Percentiles rank a stretch among this genome's conserved stretches.
Conservation (phyloP, 2,329 filamentous ascomycete genomes). For the Aschersonia sp. region DNA sequence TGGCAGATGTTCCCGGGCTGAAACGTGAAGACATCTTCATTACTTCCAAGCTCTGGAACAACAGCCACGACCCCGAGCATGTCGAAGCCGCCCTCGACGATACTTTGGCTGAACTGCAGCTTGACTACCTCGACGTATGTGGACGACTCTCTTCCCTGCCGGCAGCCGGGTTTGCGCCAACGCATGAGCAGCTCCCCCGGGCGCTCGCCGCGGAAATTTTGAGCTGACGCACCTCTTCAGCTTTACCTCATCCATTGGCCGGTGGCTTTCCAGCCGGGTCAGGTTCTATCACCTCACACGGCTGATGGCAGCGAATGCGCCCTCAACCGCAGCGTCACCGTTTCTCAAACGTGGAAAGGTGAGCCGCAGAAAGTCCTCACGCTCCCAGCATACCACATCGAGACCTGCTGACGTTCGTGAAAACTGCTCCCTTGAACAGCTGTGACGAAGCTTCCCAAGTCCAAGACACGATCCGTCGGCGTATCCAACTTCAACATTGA, state of each 20-base stretch:
- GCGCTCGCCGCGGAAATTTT: neutral
- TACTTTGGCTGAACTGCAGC: slow-evolving; percentile 38
- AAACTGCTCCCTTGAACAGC: slow-evolving; percentile 10
- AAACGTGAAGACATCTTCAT: slow-evolving; percentile 42
- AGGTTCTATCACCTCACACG: slow-evolving; percentile 29
- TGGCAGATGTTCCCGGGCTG: slow-evolving; percentile 32
- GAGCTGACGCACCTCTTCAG: slow-evolving; percentile 10
- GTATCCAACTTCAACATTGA: slow-evolving; percentile 61
- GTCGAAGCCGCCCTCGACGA: slow-evolving; percentile 41
- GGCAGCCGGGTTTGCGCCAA: too few species aligned
- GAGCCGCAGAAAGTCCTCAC: neutral
- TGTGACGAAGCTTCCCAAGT: slow-evolving; percentile 41
- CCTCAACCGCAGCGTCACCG: slow-evolving; percentile 28
- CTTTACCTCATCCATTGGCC: slow-evolving; percentile 54
- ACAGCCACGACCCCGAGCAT: slow-evolving; percentile 43
- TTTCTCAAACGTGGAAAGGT: slow-evolving; percentile 30
- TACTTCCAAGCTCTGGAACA: slow-evolving; percentile 54
- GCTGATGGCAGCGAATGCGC: slow-evolving; percentile 18
- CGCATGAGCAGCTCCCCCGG: neutral
- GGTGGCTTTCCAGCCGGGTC: slow-evolving; percentile 25
- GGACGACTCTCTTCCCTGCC: neutral
- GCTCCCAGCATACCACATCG: neutral
- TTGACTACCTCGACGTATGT: slow-evolving; percentile 40
- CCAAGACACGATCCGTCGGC: slow-evolving; percentile 52
- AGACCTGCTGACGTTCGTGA: too few species aligned